Conservation (phyloP, 768 basidiomycete genomes). For the Phlebiopsis flavidoalba region DNA sequence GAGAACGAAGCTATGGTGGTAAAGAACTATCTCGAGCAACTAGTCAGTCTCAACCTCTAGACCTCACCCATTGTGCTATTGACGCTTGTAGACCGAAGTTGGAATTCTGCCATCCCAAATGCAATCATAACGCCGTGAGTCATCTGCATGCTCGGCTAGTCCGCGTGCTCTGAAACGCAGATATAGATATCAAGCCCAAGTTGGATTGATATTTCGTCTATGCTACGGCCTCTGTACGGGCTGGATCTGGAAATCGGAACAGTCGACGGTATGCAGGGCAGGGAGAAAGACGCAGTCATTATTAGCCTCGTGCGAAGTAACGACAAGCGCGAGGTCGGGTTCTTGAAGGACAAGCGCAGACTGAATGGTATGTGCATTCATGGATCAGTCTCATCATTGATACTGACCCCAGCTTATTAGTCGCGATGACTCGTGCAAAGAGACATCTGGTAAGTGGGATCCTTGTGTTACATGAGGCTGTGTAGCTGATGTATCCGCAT, state of each 20-base stretch:
- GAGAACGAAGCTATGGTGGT: conserved; percentile 93
- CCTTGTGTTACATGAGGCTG: neutral
- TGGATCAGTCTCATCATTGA: neutral
- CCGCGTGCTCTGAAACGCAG: neutral
- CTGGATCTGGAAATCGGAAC: conserved; percentile 81
- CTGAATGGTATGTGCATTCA: conserved; percentile 61
- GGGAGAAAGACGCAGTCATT: conserved; percentile 92
- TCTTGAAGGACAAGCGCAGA: conserved; percentile 87
- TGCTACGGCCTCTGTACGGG: conserved; percentile 69
- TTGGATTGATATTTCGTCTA: conserved; percentile 73
- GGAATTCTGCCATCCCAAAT: conserved; percentile 70
- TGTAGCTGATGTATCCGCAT: conserved; percentile 24
- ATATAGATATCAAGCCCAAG: conserved; percentile 88
- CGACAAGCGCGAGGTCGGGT: conserved; percentile 89
- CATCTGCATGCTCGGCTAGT: neutral
- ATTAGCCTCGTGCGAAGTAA: conserved; percentile 93
- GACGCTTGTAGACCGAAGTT: conserved; percentile 42
- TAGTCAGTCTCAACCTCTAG: conserved; percentile 45
- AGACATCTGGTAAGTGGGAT: conserved; percentile 70
- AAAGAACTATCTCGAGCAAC: conserved; percentile 70
- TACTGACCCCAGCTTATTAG: conserved; percentile 31
- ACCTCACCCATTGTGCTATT: neutral
- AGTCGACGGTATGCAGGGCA: conserved; percentile 96
- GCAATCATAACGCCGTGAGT: conserved; percentile 83
- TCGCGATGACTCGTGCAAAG: conserved; percentile 90